Percentiles rank a stretch among this genome's conserved stretches.
These are phyloP conservation scores for Otatea glauca DNA, from an alignment of 176 grass and related monocot species.

Conservation along the genomic window DNA sequence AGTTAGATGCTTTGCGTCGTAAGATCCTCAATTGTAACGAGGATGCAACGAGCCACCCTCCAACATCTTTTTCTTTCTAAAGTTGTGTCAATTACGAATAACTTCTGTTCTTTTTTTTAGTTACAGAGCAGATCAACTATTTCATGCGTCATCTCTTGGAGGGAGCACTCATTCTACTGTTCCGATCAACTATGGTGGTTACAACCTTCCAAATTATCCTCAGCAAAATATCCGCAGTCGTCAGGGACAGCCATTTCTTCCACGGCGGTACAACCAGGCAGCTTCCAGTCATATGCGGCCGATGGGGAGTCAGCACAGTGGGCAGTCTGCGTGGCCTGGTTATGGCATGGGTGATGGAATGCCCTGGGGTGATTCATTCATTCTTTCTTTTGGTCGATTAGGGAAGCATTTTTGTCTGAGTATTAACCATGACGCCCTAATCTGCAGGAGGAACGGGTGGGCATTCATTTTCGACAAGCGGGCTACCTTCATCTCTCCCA, in stretches of 20 bases:
- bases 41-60: neutral
- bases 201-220: constrained; percentile 34
- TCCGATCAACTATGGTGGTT: constrained; percentile 49
- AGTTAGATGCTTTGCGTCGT: neutral
- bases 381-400: neutral
- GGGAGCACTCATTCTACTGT: constrained; percentile 42
- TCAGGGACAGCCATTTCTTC: constrained; percentile 60
- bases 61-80: neutral
- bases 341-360: constrained; percentile 62
- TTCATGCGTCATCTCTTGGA: constrained; percentile 40
- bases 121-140: constrained; percentile 53
- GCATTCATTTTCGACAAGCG: constrained; percentile 54
- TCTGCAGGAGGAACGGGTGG: constrained; percentile 52
- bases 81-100: constrained; percentile 19
- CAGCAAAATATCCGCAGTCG: constrained; percentile 49
- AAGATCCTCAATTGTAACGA: neutral
- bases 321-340: constrained; percentile 50
- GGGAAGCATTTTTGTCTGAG: neutral
- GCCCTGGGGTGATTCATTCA: constrained; percentile 65
- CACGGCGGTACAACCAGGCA: constrained; percentile 54
- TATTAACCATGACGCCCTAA: neutral
- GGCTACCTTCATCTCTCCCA: constrained; percentile 45
- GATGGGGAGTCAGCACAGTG: constrained; percentile 59
- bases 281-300: constrained; percentile 47
- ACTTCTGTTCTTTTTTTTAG: constrained; percentile 28